Base-by-base conservation (phyloP, 805 yeast genomes). In the Pichia deserticola region DNA sequence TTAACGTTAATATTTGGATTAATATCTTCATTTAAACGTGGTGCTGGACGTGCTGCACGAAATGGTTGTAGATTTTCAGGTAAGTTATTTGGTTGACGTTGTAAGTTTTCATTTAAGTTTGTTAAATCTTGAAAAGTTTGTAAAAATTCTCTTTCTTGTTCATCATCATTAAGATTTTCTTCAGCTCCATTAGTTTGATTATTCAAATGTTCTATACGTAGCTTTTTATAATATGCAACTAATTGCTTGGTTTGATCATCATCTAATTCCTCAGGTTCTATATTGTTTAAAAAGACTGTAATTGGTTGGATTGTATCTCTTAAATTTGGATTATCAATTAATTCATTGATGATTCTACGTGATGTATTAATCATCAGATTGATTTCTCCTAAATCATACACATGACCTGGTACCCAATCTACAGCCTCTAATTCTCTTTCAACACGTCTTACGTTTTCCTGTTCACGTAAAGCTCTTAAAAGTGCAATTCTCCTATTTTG, bases 401-500 rank as follows among this genome's bases (percentile, higher is more conserved):
- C 34, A 10, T 40, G 36, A 10, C 41, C 34, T 6, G 20, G 38
- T 20, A 15, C 30, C 39, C 40, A 42, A 13, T 41, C 45, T 9
- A 46, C 25, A 9, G 32, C 35, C 15, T 32, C 45, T 20, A 32
- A 36, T 36, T 34, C 40, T 40, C 40, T 9, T 32, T 29, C 36
- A 42, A 40, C 39, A 32, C 40, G 34, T 15, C 9, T n/a, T 15
- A 5, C 13, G 15, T 15, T 34, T 37, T 45, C 35, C 29, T 36
- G 36, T 11, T 29, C 32, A n/a, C 20, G 35, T 15, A 45, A 20
- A 15, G 40, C 44, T 39, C 46, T 38, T 15, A 37, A 20, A 7
- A 38, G 13, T 15, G 47, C 36, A 12, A 27, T 27, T 72, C 63
- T 50, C 66, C 70, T 12, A 29, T 45, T 39, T 30, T 37, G 48